Percentiles rank a stretch among this genome's conserved stretches.
Conservation (phyloP, 2,329 filamentous ascomycete genomes). For the Diaporthe nobilis region DNA sequence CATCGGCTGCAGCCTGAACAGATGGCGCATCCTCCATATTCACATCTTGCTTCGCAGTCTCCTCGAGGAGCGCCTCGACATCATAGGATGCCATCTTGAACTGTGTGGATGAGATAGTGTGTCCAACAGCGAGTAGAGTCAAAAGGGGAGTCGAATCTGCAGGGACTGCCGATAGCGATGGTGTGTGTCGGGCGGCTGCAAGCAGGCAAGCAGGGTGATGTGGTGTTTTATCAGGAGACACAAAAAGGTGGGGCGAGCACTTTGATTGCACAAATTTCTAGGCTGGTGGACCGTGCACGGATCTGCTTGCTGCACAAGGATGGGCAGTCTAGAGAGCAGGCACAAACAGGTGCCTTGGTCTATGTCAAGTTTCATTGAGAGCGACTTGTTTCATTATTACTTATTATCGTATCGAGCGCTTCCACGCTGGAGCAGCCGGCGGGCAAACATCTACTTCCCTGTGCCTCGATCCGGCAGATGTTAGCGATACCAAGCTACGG, state of each 20-base stretch:
- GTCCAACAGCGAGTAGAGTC: neutral
- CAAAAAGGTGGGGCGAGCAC: conserved; percentile 20
- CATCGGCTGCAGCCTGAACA: conserved; percentile 57
- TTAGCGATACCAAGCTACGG: neutral
- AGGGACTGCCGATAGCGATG: neutral
- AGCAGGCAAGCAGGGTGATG: conserved; percentile 3
- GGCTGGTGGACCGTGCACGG: conserved; percentile 23
- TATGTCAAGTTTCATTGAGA: conserved; percentile 19
- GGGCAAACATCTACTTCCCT: neutral
- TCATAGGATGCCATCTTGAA: conserved; percentile 77
- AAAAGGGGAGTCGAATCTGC: neutral
- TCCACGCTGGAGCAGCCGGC: conserved; percentile 16
- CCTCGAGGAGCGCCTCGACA: conserved; percentile 92
- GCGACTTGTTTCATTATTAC: conserved; percentile 37
- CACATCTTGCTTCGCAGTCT: conserved; percentile 76
- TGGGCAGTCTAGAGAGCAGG: neutral
- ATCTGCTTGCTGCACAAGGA: neutral
- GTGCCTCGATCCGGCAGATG: neutral
- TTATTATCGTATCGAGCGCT: conserved; percentile 37
- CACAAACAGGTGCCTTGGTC: conserved; percentile 2
- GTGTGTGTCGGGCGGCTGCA: conserved; percentile 3
- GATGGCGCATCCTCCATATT: conserved; percentile 52
- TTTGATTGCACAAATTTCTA: conserved; percentile 36
- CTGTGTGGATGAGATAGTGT: neutral
- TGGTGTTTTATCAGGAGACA: conserved; percentile 30